Evolutionary conservation across 805 yeast species (phyloP).

Genomic region (Maudiozyma pseudohumilis): DNA sequence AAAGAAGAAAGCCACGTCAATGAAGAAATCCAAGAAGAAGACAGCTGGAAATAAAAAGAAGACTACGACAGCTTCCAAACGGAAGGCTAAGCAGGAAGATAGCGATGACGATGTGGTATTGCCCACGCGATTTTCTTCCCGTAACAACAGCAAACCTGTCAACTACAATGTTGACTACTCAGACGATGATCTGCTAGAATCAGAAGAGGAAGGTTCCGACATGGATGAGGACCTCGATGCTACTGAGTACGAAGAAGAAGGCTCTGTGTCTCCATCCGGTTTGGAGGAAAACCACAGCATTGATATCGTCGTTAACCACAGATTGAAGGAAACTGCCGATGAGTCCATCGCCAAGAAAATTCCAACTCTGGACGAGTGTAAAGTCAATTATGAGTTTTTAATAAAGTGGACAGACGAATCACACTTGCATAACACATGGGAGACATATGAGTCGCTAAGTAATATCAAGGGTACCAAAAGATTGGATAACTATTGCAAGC

Average conservation of each 20-base stretch:
- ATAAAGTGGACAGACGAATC: conserved; percentile 84
- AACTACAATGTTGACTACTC: conserved; percentile 70
- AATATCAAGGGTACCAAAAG: conserved; percentile 64
- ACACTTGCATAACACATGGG: conserved; percentile 95
- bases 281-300: conserved; percentile 29
- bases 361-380: conserved; percentile 41
- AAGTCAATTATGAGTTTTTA: conserved; percentile 46
- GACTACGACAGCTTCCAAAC: conserved; percentile 10
- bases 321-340: conserved; percentile 17
- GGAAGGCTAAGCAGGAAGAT: conserved; percentile 7
- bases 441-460: conserved; percentile 46
- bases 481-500: conserved; percentile 83
- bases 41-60: conserved; percentile 15
- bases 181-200: conserved; percentile 34
- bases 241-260: conserved; percentile 6
- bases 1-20: no score
- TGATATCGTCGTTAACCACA: conserved; percentile 23
- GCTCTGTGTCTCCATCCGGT: conserved; percentile 21
- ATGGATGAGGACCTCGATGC: conserved; percentile 12
- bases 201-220: conserved; percentile 17
- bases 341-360: conserved; percentile 25
- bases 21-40: conserved; percentile 10
- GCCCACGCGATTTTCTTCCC: conserved; percentile 68
- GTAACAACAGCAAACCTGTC: conserved; percentile 47
- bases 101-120: conserved; percentile 21